Percentiles rank a stretch among this genome's conserved stretches.
phyloP scores from a whole-genome alignment of 2,329 filamentous ascomycete species.

The Geosmithia flava region DNA sequence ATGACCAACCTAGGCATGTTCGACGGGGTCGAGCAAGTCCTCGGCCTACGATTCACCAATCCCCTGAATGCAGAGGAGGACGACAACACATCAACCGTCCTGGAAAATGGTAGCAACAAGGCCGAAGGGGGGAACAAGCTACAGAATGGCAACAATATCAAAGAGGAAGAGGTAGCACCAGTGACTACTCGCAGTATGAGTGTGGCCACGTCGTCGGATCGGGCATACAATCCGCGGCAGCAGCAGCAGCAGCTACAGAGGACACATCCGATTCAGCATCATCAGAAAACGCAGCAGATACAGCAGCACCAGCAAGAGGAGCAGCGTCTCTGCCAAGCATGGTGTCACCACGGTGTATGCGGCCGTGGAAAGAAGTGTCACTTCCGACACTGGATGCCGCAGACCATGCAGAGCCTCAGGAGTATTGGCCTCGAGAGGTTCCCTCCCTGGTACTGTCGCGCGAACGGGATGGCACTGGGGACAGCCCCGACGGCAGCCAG shows the following conservation, averaged over 20 bases:
- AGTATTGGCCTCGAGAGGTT: conserved; percentile 26
- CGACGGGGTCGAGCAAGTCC: background rate
- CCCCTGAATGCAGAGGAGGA: background rate
- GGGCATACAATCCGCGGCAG: no score
- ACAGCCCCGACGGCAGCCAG: no score
- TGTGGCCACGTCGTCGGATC: no score
- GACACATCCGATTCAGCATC: background rate
- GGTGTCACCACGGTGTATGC: conserved; percentile 35
- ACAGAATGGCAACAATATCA: no score
- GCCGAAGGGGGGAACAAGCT: no score
- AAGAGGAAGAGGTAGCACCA: no score
- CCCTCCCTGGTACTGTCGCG: conserved; percentile 28
- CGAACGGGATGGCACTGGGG: conserved; percentile 1
- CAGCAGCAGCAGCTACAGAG: background rate
- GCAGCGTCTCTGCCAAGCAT: conserved; percentile 26
- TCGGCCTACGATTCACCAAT: background rate
- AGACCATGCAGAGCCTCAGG: conserved; percentile 22
- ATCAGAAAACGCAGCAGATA: conserved; percentile 2
- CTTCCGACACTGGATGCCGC: conserved; percentile 34
- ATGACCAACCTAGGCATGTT: conserved; percentile 24
- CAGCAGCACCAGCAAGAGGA: background rate
- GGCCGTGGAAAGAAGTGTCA: conserved; percentile 29
- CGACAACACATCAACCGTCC: background rate
- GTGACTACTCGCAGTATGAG: no score
- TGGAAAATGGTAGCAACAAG: background rate